Base-by-base conservation (phyloP, 2,329 filamentous ascomycete genomes). In the Talaromyces sp. region DNA sequence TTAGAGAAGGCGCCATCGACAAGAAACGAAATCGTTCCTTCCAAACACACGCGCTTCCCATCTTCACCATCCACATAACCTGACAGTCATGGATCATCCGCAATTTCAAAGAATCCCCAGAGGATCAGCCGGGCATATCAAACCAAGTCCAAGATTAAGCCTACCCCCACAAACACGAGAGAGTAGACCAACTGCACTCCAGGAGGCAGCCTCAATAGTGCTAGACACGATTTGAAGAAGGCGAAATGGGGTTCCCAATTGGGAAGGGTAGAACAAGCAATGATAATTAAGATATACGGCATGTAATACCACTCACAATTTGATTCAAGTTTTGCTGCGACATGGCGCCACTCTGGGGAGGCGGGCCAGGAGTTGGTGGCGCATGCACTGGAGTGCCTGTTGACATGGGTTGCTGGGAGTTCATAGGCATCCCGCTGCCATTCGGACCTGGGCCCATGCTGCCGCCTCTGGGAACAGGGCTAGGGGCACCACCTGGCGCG, bases 291-390 rank as follows among this genome's bases (percentile, higher is more conserved):
- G 10, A 41, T 41, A 27, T 24, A 29, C n/a, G 4, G 9, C 9
- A 27, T 9, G 22, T 27, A 14, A 27, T 36, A 13, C 22, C 16
- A 80, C 92, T 83, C 82, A 97, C 93, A 74, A 97, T 97, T 64
- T 96, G 91, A 66, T 97, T 97, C 1, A 97, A 75, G 68, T 97
- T 96, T 66, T 95, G 90, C 58, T 93, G 91, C 2, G 88, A 91
- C 75, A 91, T 86, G 13, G 70, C 69, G 36, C 70, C 70, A 48
- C 68, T 70, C 9, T 70, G 65, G 4, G 69, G 66, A 29, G 66
- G 61, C n/a, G 69, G 64, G 5, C 67, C 65, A 4, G 72, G 73
- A 43, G 77, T 69, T 52, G 79, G 71, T 63, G 73, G 71, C 63
- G 73, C 66, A 57, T 77, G 72, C 54, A 80, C 73, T 54, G 80